Base-by-base conservation (phyloP, 306 rosid genomes). In the Nissolia schottii region DNA sequence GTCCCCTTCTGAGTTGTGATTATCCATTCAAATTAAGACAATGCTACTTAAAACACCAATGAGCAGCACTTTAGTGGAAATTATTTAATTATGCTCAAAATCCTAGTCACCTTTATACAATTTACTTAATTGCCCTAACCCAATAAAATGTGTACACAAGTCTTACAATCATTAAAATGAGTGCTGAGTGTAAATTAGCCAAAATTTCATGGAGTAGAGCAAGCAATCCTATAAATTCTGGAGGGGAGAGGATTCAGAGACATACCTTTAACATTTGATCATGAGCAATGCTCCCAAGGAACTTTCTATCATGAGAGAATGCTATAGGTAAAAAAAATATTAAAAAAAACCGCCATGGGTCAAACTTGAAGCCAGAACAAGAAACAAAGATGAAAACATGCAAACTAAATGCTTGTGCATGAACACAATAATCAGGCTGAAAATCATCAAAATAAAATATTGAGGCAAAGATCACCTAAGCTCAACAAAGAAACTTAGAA, bases 221-320 rank as follows among this genome's bases (percentile, higher is more conserved):
- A 61, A 57, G 37, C 8, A 25, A 54, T 20, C 31, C 37, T 25
- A 13, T 15, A 4, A 11, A 67, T 27, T 55, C 60, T 68, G 41
- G 10, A 4, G 0, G 29, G 38, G 28, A 0, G 18, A 62, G 35
- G 60, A 18, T 24, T 57, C 61, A 57, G 67, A n/a, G 71, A 46
- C 31, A 59, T 31, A 90, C 96, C 98, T 90, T 93, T 64, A 93
- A 81, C 87, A 83, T 61, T 60, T 83, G 77, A 77, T 93, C 96
- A 63, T 93, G 93, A 45, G 86, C 88, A 70, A 93, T 87, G 62
- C 98, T 93, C 50, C 97, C 97, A 60, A 93, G 85, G 70, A 80
- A 89, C 79, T 86, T 93, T 59, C 77, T 87, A 55, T 93, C 88
- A 59, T 87, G 83, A 14, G 96, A 93, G 80, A 90, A 84, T 55